Evolutionary conservation across 306 rosid species (phyloP), one percentile per base, ranked within the genome.

Genomic region (Argentina anserina): DNA sequence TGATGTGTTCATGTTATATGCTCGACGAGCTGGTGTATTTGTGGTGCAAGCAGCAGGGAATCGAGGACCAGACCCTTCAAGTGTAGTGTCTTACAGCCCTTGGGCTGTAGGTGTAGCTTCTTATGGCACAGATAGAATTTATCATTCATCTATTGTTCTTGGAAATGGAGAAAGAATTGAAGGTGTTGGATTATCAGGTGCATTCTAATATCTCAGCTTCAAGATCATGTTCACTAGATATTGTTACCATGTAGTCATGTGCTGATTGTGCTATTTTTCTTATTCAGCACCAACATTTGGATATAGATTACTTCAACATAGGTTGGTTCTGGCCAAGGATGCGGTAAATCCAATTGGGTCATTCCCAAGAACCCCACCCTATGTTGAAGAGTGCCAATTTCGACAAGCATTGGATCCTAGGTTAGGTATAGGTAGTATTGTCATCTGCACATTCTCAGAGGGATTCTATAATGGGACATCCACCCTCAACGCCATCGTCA

Each of bases 1-100:
- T 75, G 97, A 94, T 18, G 75, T 89, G 28, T 60, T 74, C 50
- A 69, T 94, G 81, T 46, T 88, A 76, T 82, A 74, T 83, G 99
- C 95, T 12, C 69, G 85, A 65, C 80, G 83, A 72, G 99, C 99
- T 45, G 97, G 99, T 40, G 79, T 91, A 68, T 77, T 94, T 6
- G 97, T 94, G 76, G 89, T 82, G 45, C 91, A 94, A 78, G 97
- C 99, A 8, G 88, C 90, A 6, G 97, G 97, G 2, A 94, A 94
- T 77, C 76, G 65, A 0, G 99, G 99, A 13, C 99, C 99, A 2
- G 55, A 55, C 20, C 67, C 88, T 79, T 88, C 93, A n/a, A 76
- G 84, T 3, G 82, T 88, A 17, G 77, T 89, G 18, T 88, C 97
- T 4, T 91, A 73, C 74, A 90, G 96, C 78, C 99, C 99, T 7